These are phyloP conservation scores for Rubus idaeus DNA, from an alignment of 306 rosid genomes.

Conservation along the genomic window DNA sequence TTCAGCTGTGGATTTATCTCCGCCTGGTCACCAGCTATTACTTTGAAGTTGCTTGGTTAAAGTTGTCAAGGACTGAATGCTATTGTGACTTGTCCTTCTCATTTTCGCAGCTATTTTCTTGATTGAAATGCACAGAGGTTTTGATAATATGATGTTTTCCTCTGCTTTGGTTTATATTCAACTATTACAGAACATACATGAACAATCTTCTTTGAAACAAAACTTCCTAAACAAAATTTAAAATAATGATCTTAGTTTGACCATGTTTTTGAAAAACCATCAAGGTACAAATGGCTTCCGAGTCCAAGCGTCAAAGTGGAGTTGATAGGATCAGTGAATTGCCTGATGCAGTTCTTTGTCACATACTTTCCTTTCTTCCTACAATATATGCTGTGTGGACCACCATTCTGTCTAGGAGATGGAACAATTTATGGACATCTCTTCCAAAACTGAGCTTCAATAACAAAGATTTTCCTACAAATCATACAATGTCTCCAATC, in stretches of 20 bases:
- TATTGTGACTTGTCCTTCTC: neutral
- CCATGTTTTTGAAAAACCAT: neutral
- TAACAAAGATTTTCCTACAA: neutral
- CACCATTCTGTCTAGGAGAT: neutral
- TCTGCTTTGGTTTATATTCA: neutral
- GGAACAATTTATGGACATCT: neutral
- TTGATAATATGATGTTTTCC: no score
- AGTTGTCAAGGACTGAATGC: neutral
- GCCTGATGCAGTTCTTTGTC: neutral
- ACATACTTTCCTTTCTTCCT: neutral
- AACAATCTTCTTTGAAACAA: no score
- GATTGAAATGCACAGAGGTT: no score
- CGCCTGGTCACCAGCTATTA: no score
- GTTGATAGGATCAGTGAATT: conserved; percentile 5
- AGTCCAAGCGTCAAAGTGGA: neutral
- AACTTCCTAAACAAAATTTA: no score
- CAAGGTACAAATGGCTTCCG: neutral
- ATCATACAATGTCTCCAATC: neutral
- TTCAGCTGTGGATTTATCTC: no score
- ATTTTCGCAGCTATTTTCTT: no score
- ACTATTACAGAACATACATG: neutral
- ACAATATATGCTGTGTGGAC: neutral
- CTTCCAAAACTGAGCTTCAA: neutral
- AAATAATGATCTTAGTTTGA: neutral
- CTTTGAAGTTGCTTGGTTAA: neutral